A percentile compares a stretch with the other conserved stretches of the same genome.
These are phyloP conservation scores for Nigrograna mackinnonii DNA, from an alignment of 2,329 filamentous ascomycete genomes.

Conservation along the genomic window DNA sequence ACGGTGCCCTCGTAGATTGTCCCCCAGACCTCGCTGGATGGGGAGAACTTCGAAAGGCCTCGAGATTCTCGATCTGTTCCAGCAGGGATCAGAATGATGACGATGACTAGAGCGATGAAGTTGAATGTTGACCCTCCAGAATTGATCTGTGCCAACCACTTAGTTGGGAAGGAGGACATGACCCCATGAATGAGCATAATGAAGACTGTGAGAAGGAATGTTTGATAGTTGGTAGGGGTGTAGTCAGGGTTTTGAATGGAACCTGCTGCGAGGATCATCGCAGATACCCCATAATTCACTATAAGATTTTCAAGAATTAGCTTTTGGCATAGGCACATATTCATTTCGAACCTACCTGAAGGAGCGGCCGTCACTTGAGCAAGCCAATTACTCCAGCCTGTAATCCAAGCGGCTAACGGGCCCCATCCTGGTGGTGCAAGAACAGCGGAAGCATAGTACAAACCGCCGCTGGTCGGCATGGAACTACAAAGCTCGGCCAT, in stretches of 20 bases:
- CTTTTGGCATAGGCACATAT: neutral
- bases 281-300: slow-evolving; percentile 67
- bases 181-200: slow-evolving; percentile 70
- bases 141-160: slow-evolving; percentile 72
- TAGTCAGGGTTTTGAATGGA: slow-evolving; percentile 72
- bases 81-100: slow-evolving; percentile 71
- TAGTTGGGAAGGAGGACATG: slow-evolving; percentile 72
- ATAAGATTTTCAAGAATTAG: too few relatives aligned
- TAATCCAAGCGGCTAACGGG: slow-evolving; percentile 69
- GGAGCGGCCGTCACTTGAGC: slow-evolving; percentile 69
- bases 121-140: slow-evolving; percentile 73
- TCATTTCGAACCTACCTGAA: slow-evolving; percentile 40
- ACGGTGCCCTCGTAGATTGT: slow-evolving; percentile 68
- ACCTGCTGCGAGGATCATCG: slow-evolving; percentile 72
- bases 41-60: slow-evolving; percentile 61
- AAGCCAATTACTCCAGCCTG: slow-evolving; percentile 73
- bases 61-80: slow-evolving; percentile 55
- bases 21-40: slow-evolving; percentile 65
- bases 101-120: slow-evolving; percentile 66
- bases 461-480: slow-evolving; percentile 72
- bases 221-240: slow-evolving; percentile 66
- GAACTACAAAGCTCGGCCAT: slow-evolving; percentile 72
- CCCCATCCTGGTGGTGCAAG: slow-evolving; percentile 69
- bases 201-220: slow-evolving; percentile 67
- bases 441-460: slow-evolving; percentile 76